These are phyloP conservation scores for Moniliophthora roreri DNA, from an alignment of 1,284 basidiomycete genomes.

Conservation along the genomic window DNA sequence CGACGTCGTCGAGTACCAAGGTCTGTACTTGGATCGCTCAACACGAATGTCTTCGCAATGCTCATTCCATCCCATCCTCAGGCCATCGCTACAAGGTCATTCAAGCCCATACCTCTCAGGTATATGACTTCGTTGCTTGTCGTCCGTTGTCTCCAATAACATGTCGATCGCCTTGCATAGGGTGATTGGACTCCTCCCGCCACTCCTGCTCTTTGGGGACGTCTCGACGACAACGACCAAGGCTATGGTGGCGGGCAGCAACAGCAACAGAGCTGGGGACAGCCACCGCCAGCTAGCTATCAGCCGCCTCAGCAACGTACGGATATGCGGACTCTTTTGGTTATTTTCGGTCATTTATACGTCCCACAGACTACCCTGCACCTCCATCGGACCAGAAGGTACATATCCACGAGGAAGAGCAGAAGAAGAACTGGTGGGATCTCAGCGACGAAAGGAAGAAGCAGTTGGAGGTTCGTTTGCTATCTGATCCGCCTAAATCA, in stretches of 20 bases:
- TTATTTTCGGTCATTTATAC: neutral
- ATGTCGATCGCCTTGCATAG: slow-evolving; percentile 29
- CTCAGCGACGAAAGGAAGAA: slow-evolving; percentile 56
- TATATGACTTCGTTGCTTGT: slow-evolving; percentile 18
- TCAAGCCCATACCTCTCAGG: slow-evolving; percentile 70
- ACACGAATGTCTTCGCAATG: neutral
- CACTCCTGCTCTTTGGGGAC: slow-evolving; percentile 70
- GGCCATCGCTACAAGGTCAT: slow-evolving; percentile 66
- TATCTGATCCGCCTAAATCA: no score
- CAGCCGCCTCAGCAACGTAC: slow-evolving; percentile 20
- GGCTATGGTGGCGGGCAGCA: slow-evolving; percentile 29
- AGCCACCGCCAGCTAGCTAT: slow-evolving; percentile 18
- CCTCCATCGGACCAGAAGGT: slow-evolving; percentile 29
- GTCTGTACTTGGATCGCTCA: slow-evolving; percentile 28
- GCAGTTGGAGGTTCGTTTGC: slow-evolving; percentile 47
- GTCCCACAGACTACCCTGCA: slow-evolving; percentile 8
- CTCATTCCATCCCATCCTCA: slow-evolving; percentile 24
- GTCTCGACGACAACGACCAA: slow-evolving; percentile 37
- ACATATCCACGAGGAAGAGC: slow-evolving; percentile 44
- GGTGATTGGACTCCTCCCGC: slow-evolving; percentile 61
- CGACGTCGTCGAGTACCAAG: slow-evolving; percentile 58
- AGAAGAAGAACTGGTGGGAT: slow-evolving; percentile 58
- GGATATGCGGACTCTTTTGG: neutral
- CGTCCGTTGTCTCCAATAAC: no score
- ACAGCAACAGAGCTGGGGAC: slow-evolving; percentile 26